These are phyloP conservation scores for Sphaerulina populicola DNA, from an alignment of 2,329 filamentous ascomycete species.

Conservation along the genomic window DNA sequence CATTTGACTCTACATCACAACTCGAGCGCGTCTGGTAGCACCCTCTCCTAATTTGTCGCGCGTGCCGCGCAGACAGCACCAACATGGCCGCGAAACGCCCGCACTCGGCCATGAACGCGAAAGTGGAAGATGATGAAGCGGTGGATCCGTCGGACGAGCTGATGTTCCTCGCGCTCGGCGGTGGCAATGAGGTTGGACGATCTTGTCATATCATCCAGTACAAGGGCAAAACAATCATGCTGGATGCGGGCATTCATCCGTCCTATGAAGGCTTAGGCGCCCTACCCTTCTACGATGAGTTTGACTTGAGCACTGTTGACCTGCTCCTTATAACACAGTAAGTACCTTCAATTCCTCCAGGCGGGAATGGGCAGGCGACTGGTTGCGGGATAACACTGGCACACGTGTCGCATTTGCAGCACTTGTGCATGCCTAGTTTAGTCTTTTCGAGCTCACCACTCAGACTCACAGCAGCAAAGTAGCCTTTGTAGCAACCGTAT, in stretches of 20 bases:
- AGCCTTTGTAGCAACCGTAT: conserved; percentile 32
- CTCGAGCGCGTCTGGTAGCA: background rate
- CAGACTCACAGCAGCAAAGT: conserved; percentile 9
- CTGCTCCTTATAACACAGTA: conserved; percentile 98
- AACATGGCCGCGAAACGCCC: conserved; percentile 82
- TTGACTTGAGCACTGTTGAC: conserved; percentile 93
- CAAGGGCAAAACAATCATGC: conserved; percentile 99
- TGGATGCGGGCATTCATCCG: conserved; percentile 94
- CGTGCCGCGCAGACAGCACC: conserved; percentile 11
- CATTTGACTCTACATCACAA: background rate
- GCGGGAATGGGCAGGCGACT: background rate
- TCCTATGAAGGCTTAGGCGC: conserved; percentile 90
- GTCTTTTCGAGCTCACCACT: conserved; percentile 4
- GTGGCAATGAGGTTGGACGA: conserved; percentile 91
- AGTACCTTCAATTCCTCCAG: conserved; percentile 40
- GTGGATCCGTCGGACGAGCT: conserved; percentile 91
- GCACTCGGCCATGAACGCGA: conserved; percentile 57
- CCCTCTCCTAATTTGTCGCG: conserved; percentile 3
- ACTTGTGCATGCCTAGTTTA: background rate
- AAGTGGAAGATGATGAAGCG: conserved; percentile 65
- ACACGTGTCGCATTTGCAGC: background rate
- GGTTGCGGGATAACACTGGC: background rate
- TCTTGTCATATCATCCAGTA: conserved; percentile 98
- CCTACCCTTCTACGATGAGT: conserved; percentile 96
- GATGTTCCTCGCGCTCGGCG: conserved; percentile 85